Evolutionary conservation across 163 green algal species (phyloP).

Genomic region (Dunaliella salina): DNA sequence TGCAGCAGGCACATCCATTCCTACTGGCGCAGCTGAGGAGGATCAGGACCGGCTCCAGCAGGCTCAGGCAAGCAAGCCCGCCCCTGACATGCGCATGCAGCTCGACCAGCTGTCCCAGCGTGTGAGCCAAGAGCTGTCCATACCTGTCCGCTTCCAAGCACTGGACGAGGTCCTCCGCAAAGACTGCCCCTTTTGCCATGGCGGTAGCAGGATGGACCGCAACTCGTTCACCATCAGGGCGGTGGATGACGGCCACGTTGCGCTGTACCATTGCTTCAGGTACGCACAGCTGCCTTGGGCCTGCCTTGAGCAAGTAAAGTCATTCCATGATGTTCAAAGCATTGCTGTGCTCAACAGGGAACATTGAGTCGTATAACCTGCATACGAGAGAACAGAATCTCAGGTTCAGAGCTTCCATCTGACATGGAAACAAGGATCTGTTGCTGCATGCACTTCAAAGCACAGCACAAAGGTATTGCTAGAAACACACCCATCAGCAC

Average conservation of each 20-base stretch:
- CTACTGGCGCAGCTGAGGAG: not conserved
- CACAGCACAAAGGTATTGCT: too few relatives aligned
- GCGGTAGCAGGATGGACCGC: not conserved
- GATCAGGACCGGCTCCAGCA: not conserved
- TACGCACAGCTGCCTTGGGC: not conserved
- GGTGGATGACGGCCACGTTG: not conserved
- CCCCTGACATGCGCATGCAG: too few relatives aligned
- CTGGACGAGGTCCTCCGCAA: not conserved
- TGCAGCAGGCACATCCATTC: not conserved
- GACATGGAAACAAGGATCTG: too few relatives aligned
- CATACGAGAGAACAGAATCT: too few relatives aligned
- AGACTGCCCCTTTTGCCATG: not conserved
- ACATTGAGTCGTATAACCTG: too few relatives aligned
- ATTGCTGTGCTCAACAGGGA: too few relatives aligned
- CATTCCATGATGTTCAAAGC: too few relatives aligned
- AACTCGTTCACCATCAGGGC: not conserved
- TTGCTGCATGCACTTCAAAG: too few relatives aligned
- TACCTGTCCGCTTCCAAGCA: not conserved
- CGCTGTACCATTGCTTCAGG: not conserved
- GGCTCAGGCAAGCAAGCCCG: not conserved
- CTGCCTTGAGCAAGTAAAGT: too few relatives aligned
- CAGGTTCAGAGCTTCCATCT: too few relatives aligned
- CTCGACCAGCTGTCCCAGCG: not conserved
- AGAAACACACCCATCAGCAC: too few relatives aligned
- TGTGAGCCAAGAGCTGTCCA: not conserved